These are phyloP conservation scores for Linnemannia elongata DNA, from an alignment of 192 early-diverging fungal genomes.

Conservation along the genomic window DNA sequence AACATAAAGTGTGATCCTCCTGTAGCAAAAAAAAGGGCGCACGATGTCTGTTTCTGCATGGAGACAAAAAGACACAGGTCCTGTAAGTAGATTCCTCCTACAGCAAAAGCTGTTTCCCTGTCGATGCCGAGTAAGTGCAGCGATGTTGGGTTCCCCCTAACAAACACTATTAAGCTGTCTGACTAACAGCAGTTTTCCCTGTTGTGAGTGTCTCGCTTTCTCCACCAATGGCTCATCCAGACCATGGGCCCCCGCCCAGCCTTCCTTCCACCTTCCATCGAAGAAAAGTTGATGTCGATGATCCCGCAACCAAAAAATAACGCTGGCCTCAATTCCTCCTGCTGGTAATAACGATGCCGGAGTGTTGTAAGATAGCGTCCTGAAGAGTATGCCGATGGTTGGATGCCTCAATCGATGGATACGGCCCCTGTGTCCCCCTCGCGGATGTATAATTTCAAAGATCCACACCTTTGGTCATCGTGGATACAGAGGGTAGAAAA, in stretches of 20 bases:
- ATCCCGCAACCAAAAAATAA: neutral
- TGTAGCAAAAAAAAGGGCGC: neutral
- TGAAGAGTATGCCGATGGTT: neutral
- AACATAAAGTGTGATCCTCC: neutral
- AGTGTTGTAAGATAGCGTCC: neutral
- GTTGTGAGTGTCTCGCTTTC: neutral
- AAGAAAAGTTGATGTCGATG: neutral
- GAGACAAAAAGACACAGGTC: neutral
- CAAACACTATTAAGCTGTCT: neutral
- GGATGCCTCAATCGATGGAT: constrained; percentile 28
- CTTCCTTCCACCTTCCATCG: neutral
- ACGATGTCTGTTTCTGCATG: constrained; percentile 3
- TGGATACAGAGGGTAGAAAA: constrained; percentile 46
- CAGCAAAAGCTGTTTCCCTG: neutral
- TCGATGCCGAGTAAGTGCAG: neutral
- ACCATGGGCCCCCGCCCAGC: neutral
- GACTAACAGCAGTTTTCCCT: neutral
- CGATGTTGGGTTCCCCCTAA: neutral
- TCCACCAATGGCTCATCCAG: neutral
- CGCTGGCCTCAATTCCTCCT: neutral
- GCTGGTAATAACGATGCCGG: neutral
- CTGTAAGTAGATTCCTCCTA: neutral
- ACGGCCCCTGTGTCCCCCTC: neutral
- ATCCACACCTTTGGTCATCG: constrained; percentile 50
- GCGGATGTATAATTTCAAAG: constrained; percentile 10